Evolutionary conservation across 2,329 filamentous ascomycete species (phyloP).

Genomic region (Trichoderma guizhouense): DNA sequence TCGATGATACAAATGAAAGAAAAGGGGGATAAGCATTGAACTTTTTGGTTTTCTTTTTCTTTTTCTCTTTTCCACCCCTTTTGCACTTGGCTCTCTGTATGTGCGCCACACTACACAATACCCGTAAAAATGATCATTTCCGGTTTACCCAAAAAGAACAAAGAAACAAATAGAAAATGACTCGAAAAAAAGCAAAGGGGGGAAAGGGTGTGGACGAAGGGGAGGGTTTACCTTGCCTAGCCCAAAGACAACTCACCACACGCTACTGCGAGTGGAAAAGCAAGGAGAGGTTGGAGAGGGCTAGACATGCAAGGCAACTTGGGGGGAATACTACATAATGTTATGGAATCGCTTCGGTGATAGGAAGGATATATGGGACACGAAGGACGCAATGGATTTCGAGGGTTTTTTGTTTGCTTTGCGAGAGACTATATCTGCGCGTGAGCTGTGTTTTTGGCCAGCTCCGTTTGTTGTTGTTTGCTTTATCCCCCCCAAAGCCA

Average conservation of each 20-base stretch:
- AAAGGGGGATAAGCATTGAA: not conserved
- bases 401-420: not conserved
- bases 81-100: not conserved
- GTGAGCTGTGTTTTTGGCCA: not conserved
- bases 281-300: not conserved
- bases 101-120: not conserved
- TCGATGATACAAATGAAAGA: not conserved
- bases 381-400: slow-evolving; percentile 2
- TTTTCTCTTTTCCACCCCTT: not conserved
- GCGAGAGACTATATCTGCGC: slow-evolving; percentile 6
- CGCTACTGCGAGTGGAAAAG: not conserved
- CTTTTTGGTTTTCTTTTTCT: not conserved
- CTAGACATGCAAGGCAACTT: slow-evolving; percentile 8
- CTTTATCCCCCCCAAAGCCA: not conserved
- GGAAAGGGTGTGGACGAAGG: not conserved
- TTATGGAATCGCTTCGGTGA: slow-evolving; percentile 6
- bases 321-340: slow-evolving; percentile 12
- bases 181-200: not conserved
- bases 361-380: slow-evolving; percentile 13
- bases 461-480: slow-evolving; percentile 12
- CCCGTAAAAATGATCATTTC: not conserved
- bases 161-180: not conserved
- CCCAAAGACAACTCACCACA: not conserved
- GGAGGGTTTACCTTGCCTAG: not conserved
- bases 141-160: not conserved